Conservation (phyloP, 2,329 filamentous ascomycete species). For the Trichophyton schoenleinii region DNA sequence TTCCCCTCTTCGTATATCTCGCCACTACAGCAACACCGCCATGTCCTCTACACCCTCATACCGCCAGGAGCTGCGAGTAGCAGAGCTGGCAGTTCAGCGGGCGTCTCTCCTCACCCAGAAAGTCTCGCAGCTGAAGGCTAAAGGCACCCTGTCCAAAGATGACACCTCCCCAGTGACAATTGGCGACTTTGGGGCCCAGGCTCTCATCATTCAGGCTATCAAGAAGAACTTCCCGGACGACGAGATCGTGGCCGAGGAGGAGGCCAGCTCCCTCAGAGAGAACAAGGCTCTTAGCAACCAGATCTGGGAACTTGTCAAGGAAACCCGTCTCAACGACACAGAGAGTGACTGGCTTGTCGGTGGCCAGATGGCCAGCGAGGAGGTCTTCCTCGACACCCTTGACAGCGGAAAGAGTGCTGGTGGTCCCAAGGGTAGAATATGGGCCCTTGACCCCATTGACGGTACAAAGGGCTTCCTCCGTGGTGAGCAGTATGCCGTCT, state of each 20-base stretch:
- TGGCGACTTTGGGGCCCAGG: conserved; percentile 94
- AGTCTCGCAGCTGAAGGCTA: conserved; percentile 77
- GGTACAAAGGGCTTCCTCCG: conserved; percentile 95
- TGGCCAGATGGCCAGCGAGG: conserved; percentile 52
- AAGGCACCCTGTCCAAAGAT: conserved; percentile 86
- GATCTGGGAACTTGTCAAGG: conserved; percentile 73
- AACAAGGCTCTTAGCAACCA: conserved; percentile 57
- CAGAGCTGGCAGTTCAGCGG: conserved; percentile 78
- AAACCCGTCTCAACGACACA: conserved; percentile 54
- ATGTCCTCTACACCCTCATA: conserved; percentile 39
- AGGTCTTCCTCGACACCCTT: conserved; percentile 47
- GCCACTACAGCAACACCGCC: conserved; percentile 15
- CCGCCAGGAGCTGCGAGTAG: conserved; percentile 65
- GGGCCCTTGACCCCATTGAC: conserved; percentile 95
- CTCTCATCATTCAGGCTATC: conserved; percentile 84
- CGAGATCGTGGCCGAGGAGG: conserved; percentile 89
- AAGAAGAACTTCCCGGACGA: conserved; percentile 81
- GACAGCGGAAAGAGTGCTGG: conserved; percentile 40
- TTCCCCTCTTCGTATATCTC: conserved; percentile 11
- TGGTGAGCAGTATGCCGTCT: conserved; percentile 94
- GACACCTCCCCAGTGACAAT: conserved; percentile 96
- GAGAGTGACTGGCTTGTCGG: conserved; percentile 56
- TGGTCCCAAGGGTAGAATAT: conserved; percentile 50
- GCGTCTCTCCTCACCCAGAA: conserved; percentile 63
- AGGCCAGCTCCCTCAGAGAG: conserved; percentile 64